A percentile compares a stretch with the other conserved stretches of the same genome.
Conservation (phyloP, 2,329 filamentous ascomycete species). For the Stromatinia cepivora region DNA sequence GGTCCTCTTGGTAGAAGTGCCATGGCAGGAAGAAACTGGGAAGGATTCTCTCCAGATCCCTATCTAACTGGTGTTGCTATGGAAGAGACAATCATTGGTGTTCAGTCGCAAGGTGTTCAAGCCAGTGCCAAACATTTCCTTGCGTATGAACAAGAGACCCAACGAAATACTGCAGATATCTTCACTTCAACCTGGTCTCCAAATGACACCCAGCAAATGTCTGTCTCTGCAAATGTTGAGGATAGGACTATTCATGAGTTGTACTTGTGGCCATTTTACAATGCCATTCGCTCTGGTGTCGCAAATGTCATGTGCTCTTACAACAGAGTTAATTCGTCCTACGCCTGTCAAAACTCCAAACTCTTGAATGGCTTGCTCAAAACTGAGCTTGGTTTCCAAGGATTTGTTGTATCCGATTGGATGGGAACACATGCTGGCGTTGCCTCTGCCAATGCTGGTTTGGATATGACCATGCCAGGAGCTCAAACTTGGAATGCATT, state of each 20-base stretch:
- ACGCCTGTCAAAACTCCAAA: conserved; percentile 52
- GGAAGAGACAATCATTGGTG: conserved; percentile 41
- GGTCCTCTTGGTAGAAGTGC: conserved; percentile 51
- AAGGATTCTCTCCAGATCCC: conserved; percentile 41
- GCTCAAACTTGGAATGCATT: conserved; percentile 35
- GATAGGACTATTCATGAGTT: conserved; percentile 74
- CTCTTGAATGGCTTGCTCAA: conserved; percentile 52
- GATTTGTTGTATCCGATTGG: conserved; percentile 68
- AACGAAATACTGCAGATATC: conserved; percentile 33
- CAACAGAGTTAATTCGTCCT: conserved; percentile 50
- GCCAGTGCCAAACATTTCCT: conserved; percentile 45
- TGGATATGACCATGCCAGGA: conserved; percentile 69
- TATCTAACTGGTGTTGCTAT: conserved; percentile 41
- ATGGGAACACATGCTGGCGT: conserved; percentile 59
- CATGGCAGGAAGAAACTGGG: conserved; percentile 47
- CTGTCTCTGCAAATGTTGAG: conserved; percentile 67
- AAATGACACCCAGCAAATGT: conserved; percentile 43
- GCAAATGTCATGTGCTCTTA: conserved; percentile 70
- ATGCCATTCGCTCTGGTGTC: conserved; percentile 75
- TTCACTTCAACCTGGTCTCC: conserved; percentile 8
- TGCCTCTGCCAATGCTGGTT: conserved; percentile 57
- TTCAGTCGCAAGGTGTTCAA: conserved; percentile 42
- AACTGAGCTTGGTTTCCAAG: conserved; percentile 52
- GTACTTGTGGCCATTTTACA: conserved; percentile 83
- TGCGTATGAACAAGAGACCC: conserved; percentile 55